Base-by-base conservation (phyloP, 768 basidiomycete genomes). In the Tremella mesenterica region DNA sequence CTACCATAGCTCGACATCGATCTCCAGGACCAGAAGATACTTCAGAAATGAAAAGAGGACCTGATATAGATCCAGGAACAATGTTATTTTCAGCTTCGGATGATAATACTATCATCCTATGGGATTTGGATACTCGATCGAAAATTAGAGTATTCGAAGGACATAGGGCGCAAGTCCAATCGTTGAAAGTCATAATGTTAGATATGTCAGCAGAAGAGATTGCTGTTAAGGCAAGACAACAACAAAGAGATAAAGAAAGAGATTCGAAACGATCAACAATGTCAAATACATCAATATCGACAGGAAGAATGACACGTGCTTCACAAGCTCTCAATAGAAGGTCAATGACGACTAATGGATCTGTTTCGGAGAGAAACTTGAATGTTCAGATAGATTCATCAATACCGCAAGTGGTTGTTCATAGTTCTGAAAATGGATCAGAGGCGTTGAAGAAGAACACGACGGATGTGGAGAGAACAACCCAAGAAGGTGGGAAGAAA, bases 1-100 rank as follows among this genome's bases (percentile, higher is more conserved):
- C 38, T 23, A 41, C 38, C 4, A 41, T 41, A 8, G 48, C 47
- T 43, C 44, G 41, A 46, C 33, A 44, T 38, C 39, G 27, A 29
- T 57, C 60, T 20, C 56, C 55, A 9, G 56, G 52, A 12, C 36
- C 45, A 2, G 33, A 20, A 29, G 39, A 28, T 14, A 25, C 27
- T 12, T 48, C 38, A 25, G 59, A 50, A 5, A 50, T 54, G 33
- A 26, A 50, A 25, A 50, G 53, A 26, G 57, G 59, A 50, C 63
- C 65, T 2, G 64, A 66, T 26, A 66, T 64, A 46, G 66, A 75
- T 52, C 79, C 82, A 14, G 88, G 90, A 48, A 92, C 95, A 76
- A 90, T 96, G 86, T 79, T 99, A 25, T 95, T 99, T 76, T 95
- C 91, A 7, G 89, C 89, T 2, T 91, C 89, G 7, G 95, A 97